Evolutionary conservation across 2,329 filamentous ascomycete species (phyloP).

Genomic region (Botryotinia calthae): DNA sequence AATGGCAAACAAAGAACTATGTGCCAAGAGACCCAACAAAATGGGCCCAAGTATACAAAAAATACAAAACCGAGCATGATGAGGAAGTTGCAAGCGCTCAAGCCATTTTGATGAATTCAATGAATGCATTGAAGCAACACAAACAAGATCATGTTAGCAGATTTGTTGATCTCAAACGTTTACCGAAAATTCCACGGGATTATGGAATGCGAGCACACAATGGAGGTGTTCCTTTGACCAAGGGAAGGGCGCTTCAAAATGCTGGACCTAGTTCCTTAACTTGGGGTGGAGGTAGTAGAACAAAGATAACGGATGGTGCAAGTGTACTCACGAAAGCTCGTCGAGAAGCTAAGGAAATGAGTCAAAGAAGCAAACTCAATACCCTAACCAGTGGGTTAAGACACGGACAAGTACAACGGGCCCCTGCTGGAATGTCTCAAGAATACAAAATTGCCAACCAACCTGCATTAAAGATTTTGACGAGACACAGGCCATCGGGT

Average conservation of each 20-base stretch:
- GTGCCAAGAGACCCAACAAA: constrained; percentile 63
- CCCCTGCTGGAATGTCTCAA: constrained; percentile 54
- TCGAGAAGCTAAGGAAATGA: constrained; percentile 55
- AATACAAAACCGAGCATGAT: constrained; percentile 60
- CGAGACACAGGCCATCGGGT: constrained; percentile 33
- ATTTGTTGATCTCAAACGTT: constrained; percentile 51
- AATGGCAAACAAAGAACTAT: constrained; percentile 58
- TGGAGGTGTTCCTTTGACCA: constrained; percentile 37
- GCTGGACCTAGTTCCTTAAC: constrained; percentile 40
- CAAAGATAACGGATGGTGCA: constrained; percentile 51
- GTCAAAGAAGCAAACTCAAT: constrained; percentile 47
- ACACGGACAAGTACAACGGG: constrained; percentile 43
- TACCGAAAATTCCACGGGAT: constrained; percentile 47
- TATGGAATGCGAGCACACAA: constrained; percentile 39
- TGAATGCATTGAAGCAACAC: constrained; percentile 56
- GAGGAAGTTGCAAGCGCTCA: constrained; percentile 57
- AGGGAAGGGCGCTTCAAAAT: constrained; percentile 34
- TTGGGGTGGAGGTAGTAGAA: constrained; percentile 50
- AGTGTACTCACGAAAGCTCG: constrained; percentile 56
- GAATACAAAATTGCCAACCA: constrained; percentile 49
- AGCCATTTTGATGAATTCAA: constrained; percentile 52
- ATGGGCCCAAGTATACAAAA: constrained; percentile 77
- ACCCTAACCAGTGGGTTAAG: constrained; percentile 41
- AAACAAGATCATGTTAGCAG: constrained; percentile 56
- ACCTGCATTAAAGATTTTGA: constrained; percentile 39